Percentiles rank a stretch among this genome's conserved stretches.
Evolutionary conservation across 768 basidiomycete species (phyloP).

Genomic region (Calocybe gangraenosa): DNA sequence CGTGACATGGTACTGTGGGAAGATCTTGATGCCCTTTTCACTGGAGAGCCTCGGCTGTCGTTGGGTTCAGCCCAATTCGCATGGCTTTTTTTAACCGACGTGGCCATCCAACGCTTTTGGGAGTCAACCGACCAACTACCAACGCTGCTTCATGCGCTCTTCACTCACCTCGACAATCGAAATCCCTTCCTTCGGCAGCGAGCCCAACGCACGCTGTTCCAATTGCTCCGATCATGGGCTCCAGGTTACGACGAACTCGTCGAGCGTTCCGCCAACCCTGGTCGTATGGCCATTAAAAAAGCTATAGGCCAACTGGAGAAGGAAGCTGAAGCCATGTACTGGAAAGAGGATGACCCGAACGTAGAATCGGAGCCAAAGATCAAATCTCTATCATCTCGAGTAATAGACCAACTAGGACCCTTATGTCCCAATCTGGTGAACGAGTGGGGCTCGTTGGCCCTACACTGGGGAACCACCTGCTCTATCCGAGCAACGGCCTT

Average conservation of each 20-base stretch:
- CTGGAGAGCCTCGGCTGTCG: constrained; percentile 61
- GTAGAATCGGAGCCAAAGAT: constrained; percentile 61
- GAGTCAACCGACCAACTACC: constrained; percentile 68
- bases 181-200: constrained; percentile 62
- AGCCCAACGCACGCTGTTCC: constrained; percentile 79
- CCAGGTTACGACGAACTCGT: constrained; percentile 72
- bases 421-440: constrained; percentile 65
- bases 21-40: constrained; percentile 73
- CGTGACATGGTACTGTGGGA: constrained; percentile 76
- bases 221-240: constrained; percentile 77
- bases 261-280: constrained; percentile 49
- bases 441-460: constrained; percentile 75
- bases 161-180: constrained; percentile 82
- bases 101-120: constrained; percentile 74
- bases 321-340: constrained; percentile 54
- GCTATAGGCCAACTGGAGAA: constrained; percentile 52
- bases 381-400: constrained; percentile 58
- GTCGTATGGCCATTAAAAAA: constrained; percentile 45
- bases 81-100: constrained; percentile 77
- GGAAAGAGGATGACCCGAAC: constrained; percentile 67
- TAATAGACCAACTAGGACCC: constrained; percentile 65
- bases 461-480: constrained; percentile 84
- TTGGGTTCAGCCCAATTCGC: constrained; percentile 87
- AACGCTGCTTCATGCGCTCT: constrained; percentile 70
- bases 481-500: constrained; percentile 83